Evolutionary conservation across 176 grass and related monocot genomes (phyloP).

Genomic region (Oryza nivara): DNA sequence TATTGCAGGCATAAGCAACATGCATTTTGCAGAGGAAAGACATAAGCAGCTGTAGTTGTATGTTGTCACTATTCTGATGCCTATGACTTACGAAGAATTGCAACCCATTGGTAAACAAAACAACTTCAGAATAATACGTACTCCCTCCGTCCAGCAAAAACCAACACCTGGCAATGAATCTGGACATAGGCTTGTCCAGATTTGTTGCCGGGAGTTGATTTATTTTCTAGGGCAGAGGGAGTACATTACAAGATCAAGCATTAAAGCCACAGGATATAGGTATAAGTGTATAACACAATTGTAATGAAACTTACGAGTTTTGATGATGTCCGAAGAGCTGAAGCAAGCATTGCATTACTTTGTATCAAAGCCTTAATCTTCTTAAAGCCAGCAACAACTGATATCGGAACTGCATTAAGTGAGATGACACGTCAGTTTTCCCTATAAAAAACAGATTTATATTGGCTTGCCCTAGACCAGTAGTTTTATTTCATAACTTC

Average conservation of each 20-base stretch:
- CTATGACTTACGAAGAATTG: slow-evolving; percentile 20
- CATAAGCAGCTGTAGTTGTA: slow-evolving; percentile 2
- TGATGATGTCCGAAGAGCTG: slow-evolving; percentile 86
- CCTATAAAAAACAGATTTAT: neutral
- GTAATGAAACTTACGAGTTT: slow-evolving; percentile 76
- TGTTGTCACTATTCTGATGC: slow-evolving; percentile 32
- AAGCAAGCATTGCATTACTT: slow-evolving; percentile 77
- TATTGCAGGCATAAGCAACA: slow-evolving; percentile 8
- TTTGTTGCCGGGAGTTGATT: too few species aligned
- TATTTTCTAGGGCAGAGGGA: too few species aligned
- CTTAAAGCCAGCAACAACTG: slow-evolving; percentile 90
- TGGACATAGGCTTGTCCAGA: too few species aligned
- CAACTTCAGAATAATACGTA: slow-evolving; percentile 6
- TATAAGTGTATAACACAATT: neutral
- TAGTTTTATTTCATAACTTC: neutral
- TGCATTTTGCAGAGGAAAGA: slow-evolving; percentile 14
- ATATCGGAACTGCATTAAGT: slow-evolving; percentile 82
- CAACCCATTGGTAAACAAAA: neutral
- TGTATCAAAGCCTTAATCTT: slow-evolving; percentile 96
- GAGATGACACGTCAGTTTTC: slow-evolving; percentile 39
- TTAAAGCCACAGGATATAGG: neutral
- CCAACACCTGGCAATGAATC: too few species aligned
- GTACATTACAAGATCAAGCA: neutral
- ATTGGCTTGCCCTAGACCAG: neutral
- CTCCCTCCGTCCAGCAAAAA: too few species aligned